These are phyloP conservation scores for Dictyostelium capitatum DNA, from an alignment of 78 protist species.

Conservation along the genomic window DNA sequence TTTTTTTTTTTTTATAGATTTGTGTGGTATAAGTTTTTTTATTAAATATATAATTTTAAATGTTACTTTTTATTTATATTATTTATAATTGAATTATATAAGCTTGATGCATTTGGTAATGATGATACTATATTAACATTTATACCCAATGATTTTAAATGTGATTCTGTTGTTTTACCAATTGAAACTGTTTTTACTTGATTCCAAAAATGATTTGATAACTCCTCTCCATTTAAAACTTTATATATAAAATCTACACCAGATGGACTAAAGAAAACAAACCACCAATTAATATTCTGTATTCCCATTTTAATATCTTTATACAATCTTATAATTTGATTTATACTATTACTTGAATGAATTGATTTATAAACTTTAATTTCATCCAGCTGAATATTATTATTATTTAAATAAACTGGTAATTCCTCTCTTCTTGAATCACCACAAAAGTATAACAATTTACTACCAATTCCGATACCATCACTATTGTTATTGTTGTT, in stretches of 20 bases:
- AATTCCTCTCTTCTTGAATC: slow-evolving; percentile 34
- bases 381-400: neutral
- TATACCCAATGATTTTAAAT: neutral
- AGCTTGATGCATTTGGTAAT: neutral
- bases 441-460: slow-evolving; percentile 31
- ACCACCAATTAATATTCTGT: neutral
- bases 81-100: neutral
- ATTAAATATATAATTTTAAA: neutral
- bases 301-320: neutral
- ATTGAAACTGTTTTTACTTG: neutral
- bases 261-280: slow-evolving; percentile 34
- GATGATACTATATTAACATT: slow-evolving; percentile 9
- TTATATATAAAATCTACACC: slow-evolving; percentile 30
- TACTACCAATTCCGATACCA: neutral
- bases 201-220: slow-evolving; percentile 4
- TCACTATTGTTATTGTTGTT: neutral
- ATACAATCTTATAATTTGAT: neutral
- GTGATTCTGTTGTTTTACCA: slow-evolving; percentile 19
- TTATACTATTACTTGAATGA: neutral
- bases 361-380: neutral
- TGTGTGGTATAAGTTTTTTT: neutral
- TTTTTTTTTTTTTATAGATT: too few relatives aligned
- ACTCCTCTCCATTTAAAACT: too few relatives aligned
- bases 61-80: neutral
- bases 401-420: neutral